These are phyloP conservation scores for Sapria himalayana DNA, from an alignment of 345 rosid species.

Conservation along the genomic window DNA sequence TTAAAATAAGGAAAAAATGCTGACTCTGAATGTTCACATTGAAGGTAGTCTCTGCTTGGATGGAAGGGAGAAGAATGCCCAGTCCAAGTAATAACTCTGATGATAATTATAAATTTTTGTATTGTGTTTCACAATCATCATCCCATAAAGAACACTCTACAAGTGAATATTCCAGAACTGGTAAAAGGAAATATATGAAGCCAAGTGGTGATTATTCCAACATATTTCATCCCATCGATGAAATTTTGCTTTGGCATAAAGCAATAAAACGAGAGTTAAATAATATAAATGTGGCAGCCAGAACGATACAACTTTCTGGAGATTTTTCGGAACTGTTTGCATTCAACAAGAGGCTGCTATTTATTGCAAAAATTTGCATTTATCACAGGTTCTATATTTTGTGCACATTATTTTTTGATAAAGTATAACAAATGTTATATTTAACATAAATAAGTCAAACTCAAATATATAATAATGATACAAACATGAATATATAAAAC, in stretches of 20 bases:
- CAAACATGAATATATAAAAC: no score
- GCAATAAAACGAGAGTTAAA: slow-evolving; percentile 29
- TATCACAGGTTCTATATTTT: slow-evolving; percentile 26
- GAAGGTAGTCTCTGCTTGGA: slow-evolving; percentile 36
- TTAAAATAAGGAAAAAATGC: neutral
- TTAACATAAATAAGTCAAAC: no score
- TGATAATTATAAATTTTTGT: slow-evolving; percentile 10
- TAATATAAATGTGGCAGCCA: slow-evolving; percentile 32
- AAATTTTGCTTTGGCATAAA: slow-evolving; percentile 42
- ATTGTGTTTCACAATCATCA: slow-evolving; percentile 6
- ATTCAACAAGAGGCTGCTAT: slow-evolving; percentile 34
- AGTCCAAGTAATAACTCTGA: slow-evolving; percentile 11
- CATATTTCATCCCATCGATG: slow-evolving; percentile 25
- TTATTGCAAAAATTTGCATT: slow-evolving; percentile 47
- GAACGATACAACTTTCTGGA: slow-evolving; percentile 25
- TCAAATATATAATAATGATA: no score
- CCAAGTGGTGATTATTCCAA: slow-evolving; percentile 14
- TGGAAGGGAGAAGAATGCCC: slow-evolving; percentile 21
- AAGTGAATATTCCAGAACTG: slow-evolving; percentile 18
- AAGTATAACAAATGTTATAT: no score
- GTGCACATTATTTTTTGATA: neutral
- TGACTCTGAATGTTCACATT: slow-evolving; percentile 12
- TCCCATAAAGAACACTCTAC: slow-evolving; percentile 14
- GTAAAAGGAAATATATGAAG: slow-evolving; percentile 30
- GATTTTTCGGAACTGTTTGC: slow-evolving; percentile 29